Base-by-base conservation (phyloP, 495 filamentous ascomycete genomes). In the Penicillium lagena region DNA sequence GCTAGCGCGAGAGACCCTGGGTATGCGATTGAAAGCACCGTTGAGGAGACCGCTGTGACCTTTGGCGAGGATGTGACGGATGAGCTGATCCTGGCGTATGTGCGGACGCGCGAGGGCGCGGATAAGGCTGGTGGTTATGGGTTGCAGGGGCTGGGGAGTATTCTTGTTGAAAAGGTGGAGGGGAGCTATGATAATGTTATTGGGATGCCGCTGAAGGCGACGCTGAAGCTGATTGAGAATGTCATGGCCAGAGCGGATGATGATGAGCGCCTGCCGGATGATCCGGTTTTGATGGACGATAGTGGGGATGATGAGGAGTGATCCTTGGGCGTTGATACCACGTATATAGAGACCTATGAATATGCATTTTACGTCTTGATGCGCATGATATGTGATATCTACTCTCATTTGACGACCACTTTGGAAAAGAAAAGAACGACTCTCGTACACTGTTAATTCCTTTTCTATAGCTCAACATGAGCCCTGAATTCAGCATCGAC, bases 41-140 rank as follows among this genome's bases (percentile, higher is more conserved):
- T 94, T 7, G 93, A 96, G 68, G 90, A 93, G 73, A 96, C 93
- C 37, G 67, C 68, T 39, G 93, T 98, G 12, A 70, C 68, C 53
- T 97, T 98, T 68, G 84, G 83, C 62, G 69, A 66, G 39, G 74
- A 72, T 36, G 82, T 85, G 27, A 81, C 79, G 45, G 89, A 96
- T 63, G 90, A 95, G 17, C 56, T 95, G 66, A 80, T 98, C 29
- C 62, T 86, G 60, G 78, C 82, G 22, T 98, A 98, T 72, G 90
- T 98, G 44, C 72, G 72, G 47, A 97, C 91, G 30, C 73, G 94
- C 35, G 94, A 98, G 70, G 93, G 94, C 1, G 89, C 75, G 17
- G 93, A 98, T 66, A 98, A 97, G 74, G 94, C 93, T 0, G 93
- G 93, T 1, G 94, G 93, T 0, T 98, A 98, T 67, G 94, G 89